Conservation (phyloP, 2,329 filamentous ascomycete genomes). For the Penicillium corylophilum region DNA sequence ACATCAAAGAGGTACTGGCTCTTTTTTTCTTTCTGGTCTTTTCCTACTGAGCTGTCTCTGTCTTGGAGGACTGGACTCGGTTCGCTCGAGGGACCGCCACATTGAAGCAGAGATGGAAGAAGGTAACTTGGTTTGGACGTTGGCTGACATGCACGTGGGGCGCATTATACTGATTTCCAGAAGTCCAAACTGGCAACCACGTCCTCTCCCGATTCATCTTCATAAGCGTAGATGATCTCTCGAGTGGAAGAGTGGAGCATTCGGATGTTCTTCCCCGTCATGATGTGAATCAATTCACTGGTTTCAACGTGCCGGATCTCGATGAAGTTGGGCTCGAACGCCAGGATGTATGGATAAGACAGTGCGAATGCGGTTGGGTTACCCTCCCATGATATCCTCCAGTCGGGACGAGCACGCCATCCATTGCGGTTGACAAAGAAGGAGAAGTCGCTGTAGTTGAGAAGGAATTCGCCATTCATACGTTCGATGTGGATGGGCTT, state of each 20-base stretch:
- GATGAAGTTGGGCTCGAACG: constrained; percentile 96
- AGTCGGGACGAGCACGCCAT: constrained; percentile 92
- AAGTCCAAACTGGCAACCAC: constrained; percentile 95
- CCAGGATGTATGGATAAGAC: constrained; percentile 94
- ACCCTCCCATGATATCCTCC: constrained; percentile 97
- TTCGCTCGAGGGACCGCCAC: not conserved
- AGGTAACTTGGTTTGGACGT: not conserved
- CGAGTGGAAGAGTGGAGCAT: constrained; percentile 97
- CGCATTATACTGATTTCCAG: constrained; percentile 58
- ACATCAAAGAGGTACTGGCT: not conserved
- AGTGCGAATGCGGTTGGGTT: constrained; percentile 88
- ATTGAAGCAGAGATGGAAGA: not conserved
- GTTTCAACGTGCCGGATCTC: constrained; percentile 95
- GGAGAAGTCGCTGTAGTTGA: constrained; percentile 98
- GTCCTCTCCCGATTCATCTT: constrained; percentile 91
- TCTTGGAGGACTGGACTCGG: not conserved
- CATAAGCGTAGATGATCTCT: constrained; percentile 98
- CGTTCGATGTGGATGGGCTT: constrained; percentile 97
- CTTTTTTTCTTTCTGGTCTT: not conserved
- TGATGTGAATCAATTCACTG: constrained; percentile 85
- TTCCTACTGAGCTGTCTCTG: not conserved
- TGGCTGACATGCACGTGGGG: not conserved
- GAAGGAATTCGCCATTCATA: constrained; percentile 91
- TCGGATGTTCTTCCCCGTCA: constrained; percentile 92
- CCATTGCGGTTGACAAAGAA: constrained; percentile 99